Evolutionary conservation across 306 rosid species (phyloP).

Genomic region (Benincasa hispida): DNA sequence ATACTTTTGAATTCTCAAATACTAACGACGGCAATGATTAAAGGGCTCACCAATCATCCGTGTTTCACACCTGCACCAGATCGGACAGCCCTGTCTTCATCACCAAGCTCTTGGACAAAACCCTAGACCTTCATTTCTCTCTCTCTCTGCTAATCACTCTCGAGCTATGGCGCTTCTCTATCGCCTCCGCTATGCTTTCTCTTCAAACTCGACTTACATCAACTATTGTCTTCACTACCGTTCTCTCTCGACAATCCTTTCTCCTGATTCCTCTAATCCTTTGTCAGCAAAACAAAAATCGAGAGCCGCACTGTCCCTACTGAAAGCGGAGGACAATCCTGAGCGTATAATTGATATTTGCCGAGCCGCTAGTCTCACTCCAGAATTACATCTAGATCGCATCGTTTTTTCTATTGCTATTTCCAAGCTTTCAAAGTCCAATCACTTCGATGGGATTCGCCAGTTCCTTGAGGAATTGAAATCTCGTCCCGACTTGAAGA

Average conservation of each 20-base stretch:
- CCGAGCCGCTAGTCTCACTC: conserved; percentile 61
- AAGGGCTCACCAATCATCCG: background rate
- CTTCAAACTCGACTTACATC: background rate
- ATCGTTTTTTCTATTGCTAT: conserved; percentile 50
- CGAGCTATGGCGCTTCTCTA: conserved; percentile 37
- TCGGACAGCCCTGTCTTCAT: background rate
- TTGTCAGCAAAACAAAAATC: conserved; percentile 38
- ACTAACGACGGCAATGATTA: background rate
- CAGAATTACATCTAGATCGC: conserved; percentile 60
- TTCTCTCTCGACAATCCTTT: conserved; percentile 41
- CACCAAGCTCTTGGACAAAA: background rate
- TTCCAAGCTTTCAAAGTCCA: conserved; percentile 37
- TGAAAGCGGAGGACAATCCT: conserved; percentile 60
- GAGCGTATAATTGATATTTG: conserved; percentile 54
- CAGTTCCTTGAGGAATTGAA: conserved; percentile 36
- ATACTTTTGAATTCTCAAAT: conserved; percentile 2
- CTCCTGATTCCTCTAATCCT: conserved; percentile 30
- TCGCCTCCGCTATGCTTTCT: conserved; percentile 38
- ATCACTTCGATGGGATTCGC: conserved; percentile 45
- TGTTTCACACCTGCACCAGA: background rate
- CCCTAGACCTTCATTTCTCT: background rate
- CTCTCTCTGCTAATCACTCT: conserved; percentile 9
- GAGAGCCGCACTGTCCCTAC: conserved; percentile 37
- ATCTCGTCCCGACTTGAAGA: conserved; percentile 50
- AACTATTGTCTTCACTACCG: background rate